Evolutionary conservation across 2,329 filamentous ascomycete species (phyloP), one percentile per base, ranked within the genome.

Genomic region (Paraphaeosphaeria minitans): DNA sequence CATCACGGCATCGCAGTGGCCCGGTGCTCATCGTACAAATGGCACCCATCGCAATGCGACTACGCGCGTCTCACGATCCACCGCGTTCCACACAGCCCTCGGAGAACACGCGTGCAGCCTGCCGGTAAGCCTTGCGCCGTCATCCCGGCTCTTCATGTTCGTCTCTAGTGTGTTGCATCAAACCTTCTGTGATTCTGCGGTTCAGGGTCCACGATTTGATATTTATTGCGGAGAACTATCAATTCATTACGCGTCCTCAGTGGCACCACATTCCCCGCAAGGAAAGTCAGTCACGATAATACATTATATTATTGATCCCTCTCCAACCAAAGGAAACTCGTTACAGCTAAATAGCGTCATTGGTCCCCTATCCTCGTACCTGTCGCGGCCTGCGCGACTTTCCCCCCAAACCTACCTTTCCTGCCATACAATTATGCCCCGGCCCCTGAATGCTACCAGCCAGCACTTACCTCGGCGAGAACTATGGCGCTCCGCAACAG

Each of bases 41-140:
- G 46, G 16, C 33, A 27, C 46, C 46, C 33, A 31, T 27, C 53
- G 53, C 47, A 53, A 46, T 33, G 31, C 22, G n/a, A 37, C 57
- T 53, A 54, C 53, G 53, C 57, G 39, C 31, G 57, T 59, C 53
- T 43, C 53, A 59, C 52, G 31, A 53, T 53, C 33, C 33, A 47
- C 33, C 37, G 21, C 46, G 46, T 31, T 13, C 45, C 41, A 49
- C 53, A 49, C 53, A 55, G 53, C 45, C 45, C 21, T 52, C n/a
- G 22, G 37, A 37, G n/a, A 24, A n/a, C 6, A 35, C n/a, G 37
- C 3, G 37, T 13, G n/a, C 22, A 53, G 52, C 29, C 41, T 19
- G 14, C 9, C 8, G 14, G 13, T 54, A 24, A 22, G 37, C 51
- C 51, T 53, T n/a, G 13, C 16, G 35, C 12, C 29, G 6, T 31